A percentile compares a stretch with the other conserved stretches of the same genome.
Conservation (phyloP, 176 grass and related monocot genomes). For the Lolium multiflorum region DNA sequence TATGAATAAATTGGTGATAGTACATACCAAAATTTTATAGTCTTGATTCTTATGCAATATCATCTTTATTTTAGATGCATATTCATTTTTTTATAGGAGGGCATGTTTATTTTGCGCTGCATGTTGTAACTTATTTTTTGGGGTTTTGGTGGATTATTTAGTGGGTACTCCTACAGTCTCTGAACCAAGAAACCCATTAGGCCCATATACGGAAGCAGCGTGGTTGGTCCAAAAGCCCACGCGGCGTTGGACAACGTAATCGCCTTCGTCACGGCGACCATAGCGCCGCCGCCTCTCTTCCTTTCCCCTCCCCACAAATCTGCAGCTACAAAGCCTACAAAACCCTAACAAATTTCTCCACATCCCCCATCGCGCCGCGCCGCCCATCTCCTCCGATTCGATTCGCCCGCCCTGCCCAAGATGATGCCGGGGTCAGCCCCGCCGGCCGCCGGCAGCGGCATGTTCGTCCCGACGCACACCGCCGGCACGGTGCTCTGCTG, state of each 20-base stretch:
- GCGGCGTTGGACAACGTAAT: conserved; percentile 18
- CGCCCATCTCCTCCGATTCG: not conserved
- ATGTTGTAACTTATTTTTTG: too few relatives aligned
- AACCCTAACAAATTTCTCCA: conserved; percentile 50
- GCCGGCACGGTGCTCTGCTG: conserved; percentile 89
- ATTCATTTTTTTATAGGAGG: too few relatives aligned
- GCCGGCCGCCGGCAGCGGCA: conserved; percentile 61
- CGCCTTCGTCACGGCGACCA: conserved; percentile 31
- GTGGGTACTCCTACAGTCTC: too few relatives aligned
- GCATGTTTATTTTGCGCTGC: too few relatives aligned
- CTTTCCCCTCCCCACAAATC: not conserved
- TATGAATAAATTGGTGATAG: too few relatives aligned
- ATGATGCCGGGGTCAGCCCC: conserved; percentile 61
- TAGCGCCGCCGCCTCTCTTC: not conserved
- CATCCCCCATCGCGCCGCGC: not conserved
- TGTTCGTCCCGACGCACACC: conserved; percentile 91
- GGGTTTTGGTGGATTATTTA: too few relatives aligned
- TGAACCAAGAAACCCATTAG: not conserved
- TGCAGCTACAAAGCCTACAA: conserved; percentile 24
- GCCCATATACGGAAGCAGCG: not conserved
- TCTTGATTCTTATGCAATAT: too few relatives aligned
- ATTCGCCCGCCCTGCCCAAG: not conserved
- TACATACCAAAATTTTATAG: too few relatives aligned
- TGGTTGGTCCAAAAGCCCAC: conserved; percentile 12
- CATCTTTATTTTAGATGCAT: too few relatives aligned